phyloP scores from a whole-genome alignment of 2,329 filamentous ascomycete genomes.

The Cladosporium sp. region DNA sequence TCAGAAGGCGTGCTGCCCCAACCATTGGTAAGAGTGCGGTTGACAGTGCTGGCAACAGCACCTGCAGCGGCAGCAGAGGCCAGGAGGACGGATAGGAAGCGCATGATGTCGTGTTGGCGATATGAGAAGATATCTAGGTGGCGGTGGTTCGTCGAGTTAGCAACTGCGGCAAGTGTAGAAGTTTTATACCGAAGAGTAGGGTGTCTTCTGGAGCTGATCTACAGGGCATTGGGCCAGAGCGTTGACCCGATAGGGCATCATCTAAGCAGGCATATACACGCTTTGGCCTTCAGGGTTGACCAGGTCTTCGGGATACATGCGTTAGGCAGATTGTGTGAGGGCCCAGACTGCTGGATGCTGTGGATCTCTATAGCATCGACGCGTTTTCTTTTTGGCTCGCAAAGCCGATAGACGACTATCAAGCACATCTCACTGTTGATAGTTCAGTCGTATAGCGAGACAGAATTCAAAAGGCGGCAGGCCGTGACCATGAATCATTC shows the following conservation, averaged over 20 bases:
- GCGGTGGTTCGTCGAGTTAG: neutral
- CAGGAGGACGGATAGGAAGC: neutral
- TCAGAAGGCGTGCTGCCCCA: conserved; percentile 27
- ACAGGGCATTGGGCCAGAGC: neutral
- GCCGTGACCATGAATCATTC: neutral
- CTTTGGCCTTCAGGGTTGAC: neutral
- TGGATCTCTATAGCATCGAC: neutral
- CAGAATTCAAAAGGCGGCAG: neutral
- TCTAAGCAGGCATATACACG: neutral
- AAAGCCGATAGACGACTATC: neutral
- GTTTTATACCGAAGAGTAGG: neutral
- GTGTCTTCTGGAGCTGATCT: neutral
- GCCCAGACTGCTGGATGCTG: neutral
- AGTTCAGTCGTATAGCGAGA: neutral
- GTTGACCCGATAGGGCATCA: neutral
- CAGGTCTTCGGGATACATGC: neutral
- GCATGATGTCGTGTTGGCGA: neutral
- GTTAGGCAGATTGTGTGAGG: neutral
- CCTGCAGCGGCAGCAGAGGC: conserved; percentile 2
- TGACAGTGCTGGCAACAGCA: conserved; percentile 21
- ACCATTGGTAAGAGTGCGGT: conserved; percentile 29
- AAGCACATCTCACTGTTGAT: neutral
- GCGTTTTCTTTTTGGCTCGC: neutral
- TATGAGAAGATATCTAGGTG: neutral
- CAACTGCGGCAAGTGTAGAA: too few relatives aligned